These are phyloP conservation scores for Alternaria postmessia DNA, from an alignment of 2,329 filamentous ascomycete genomes.

Conservation along the genomic window DNA sequence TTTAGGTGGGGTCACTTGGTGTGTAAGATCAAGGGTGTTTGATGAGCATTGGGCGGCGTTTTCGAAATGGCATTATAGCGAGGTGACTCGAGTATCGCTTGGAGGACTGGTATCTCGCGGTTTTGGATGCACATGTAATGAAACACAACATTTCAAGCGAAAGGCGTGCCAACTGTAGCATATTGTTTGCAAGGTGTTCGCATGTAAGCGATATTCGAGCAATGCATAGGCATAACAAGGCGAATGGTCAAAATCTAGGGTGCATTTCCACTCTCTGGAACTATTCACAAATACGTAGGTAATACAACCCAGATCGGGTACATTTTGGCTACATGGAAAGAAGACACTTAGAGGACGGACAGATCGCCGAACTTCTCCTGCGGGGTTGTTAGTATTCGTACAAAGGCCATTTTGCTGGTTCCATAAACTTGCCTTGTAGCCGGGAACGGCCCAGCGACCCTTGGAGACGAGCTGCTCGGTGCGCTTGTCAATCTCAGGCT, in stretches of 20 bases:
- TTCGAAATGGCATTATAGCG: slow-evolving; percentile 2
- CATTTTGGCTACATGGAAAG: slow-evolving; percentile 36
- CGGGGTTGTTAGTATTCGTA: slow-evolving; percentile 58
- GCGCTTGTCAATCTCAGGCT: slow-evolving; percentile 97
- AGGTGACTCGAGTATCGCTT: background rate
- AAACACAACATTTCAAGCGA: background rate
- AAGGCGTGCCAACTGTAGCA: background rate
- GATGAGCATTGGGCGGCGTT: slow-evolving; percentile 18
- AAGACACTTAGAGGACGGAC: slow-evolving; percentile 79
- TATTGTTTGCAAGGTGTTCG: background rate
- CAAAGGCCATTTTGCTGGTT: background rate
- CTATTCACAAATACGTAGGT: slow-evolving; percentile 52
- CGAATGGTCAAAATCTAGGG: slow-evolving; percentile 22
- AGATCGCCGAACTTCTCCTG: slow-evolving; percentile 99
- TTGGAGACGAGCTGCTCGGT: slow-evolving; percentile 93
- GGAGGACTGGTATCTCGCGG: background rate
- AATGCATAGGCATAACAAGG: background rate
- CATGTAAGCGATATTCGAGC: background rate
- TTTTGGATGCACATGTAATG: slow-evolving; percentile 4
- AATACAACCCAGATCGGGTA: slow-evolving; percentile 50
- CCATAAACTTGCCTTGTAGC: slow-evolving; percentile 84
- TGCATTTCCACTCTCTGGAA: slow-evolving; percentile 44
- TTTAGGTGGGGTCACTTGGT: background rate
- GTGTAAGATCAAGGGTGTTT: background rate
- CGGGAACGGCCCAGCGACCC: slow-evolving; percentile 97